Conservation (phyloP, 345 rosid species). For the Eucalyptus caleyi region DNA sequence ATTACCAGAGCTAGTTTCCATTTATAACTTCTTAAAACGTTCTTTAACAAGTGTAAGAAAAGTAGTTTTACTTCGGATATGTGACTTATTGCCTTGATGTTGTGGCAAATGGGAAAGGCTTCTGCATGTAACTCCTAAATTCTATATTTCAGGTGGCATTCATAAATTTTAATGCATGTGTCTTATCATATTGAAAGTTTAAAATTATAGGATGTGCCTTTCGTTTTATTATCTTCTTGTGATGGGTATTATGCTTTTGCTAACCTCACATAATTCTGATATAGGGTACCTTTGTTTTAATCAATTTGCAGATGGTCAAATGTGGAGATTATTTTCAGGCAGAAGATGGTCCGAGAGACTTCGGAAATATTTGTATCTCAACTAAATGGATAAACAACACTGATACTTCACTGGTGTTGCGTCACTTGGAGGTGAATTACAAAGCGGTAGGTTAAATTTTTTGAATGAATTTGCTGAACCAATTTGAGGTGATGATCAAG, state of each 20-base stretch:
- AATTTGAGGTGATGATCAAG: not conserved
- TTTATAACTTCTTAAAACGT: not conserved
- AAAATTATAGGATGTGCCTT: not conserved
- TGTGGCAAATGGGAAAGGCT: not conserved
- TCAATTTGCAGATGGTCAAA: slow-evolving; percentile 33
- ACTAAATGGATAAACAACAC: slow-evolving; percentile 52
- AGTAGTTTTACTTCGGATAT: not conserved
- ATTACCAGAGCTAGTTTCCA: not conserved
- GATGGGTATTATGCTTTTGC: not conserved
- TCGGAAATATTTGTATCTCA: slow-evolving; percentile 52
- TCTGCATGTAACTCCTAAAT: not conserved
- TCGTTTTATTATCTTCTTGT: not conserved
- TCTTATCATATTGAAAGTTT: not conserved
- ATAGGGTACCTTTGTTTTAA: not conserved
- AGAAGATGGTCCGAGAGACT: slow-evolving; percentile 65
- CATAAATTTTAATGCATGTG: not conserved
- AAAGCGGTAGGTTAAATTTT: slow-evolving; percentile 36
- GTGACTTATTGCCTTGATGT: not conserved
- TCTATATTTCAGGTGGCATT: not conserved
- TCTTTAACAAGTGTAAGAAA: not conserved
- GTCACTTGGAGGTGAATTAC: slow-evolving; percentile 63
- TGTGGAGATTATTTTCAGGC: slow-evolving; percentile 86
- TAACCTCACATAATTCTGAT: not conserved
- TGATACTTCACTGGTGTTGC: slow-evolving; percentile 47
- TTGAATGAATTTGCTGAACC: not conserved